Evolutionary conservation across 495 filamentous ascomycete genomes (phyloP).

Genomic region (Penicillium daleae): DNA sequence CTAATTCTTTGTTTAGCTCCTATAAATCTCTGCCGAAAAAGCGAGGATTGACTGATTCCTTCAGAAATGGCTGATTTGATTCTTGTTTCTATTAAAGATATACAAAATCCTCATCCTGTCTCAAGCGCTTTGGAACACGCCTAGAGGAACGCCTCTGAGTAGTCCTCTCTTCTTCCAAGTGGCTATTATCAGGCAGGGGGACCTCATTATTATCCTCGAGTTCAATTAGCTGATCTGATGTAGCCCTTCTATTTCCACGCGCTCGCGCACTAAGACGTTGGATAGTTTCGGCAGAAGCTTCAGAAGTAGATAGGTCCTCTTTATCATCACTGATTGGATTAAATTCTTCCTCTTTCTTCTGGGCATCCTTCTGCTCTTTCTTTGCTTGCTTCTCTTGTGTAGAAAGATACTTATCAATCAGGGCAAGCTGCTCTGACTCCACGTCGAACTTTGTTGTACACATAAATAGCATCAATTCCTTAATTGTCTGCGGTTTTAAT

Average conservation of each 20-base stretch:
- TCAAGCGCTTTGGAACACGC: neutral
- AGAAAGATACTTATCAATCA: neutral
- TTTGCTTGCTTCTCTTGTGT: neutral
- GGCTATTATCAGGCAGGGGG: constrained; percentile 1
- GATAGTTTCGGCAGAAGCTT: too few relatives aligned
- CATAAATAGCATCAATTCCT: neutral
- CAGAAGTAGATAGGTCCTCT: constrained; percentile 1
- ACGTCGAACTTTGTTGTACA: neutral
- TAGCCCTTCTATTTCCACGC: neutral
- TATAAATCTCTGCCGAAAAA: too few relatives aligned
- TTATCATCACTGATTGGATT: neutral
- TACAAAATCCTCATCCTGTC: constrained; percentile 1
- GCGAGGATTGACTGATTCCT: too few relatives aligned
- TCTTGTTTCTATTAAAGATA: too few relatives aligned
- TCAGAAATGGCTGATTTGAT: too few relatives aligned
- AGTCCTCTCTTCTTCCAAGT: neutral
- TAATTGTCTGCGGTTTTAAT: constrained; percentile 8
- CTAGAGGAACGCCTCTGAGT: neutral
- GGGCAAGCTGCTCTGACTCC: neutral
- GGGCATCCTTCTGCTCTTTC: neutral
- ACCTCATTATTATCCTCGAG: neutral
- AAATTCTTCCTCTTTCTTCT: constrained; percentile 4
- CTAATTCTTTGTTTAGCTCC: too few relatives aligned
- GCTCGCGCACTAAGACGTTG: neutral
- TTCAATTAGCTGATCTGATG: constrained; percentile 3